Evolutionary conservation across 2,329 filamentous ascomycete genomes (phyloP).

Genomic region (Colletotrichum chlorophyti): DNA sequence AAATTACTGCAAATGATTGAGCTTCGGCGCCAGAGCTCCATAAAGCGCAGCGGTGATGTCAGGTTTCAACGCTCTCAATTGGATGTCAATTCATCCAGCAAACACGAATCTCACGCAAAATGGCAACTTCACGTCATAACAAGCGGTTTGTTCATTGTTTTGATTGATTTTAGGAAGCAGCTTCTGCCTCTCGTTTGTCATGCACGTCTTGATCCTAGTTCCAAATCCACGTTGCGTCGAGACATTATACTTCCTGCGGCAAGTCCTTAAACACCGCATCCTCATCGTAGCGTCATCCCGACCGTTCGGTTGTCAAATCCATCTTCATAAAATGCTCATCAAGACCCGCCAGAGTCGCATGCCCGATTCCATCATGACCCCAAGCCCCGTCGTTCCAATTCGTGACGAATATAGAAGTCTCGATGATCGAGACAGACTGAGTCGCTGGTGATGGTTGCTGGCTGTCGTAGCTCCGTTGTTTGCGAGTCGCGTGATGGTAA

Average conservation of each 20-base stretch:
- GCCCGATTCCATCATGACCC: conserved; percentile 21
- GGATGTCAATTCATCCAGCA: too few relatives aligned
- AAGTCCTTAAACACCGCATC: conserved; percentile 24
- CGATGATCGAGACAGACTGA: conserved; percentile 22
- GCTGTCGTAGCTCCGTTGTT: conserved; percentile 1
- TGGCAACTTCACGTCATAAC: too few relatives aligned
- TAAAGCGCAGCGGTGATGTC: too few relatives aligned
- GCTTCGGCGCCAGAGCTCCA: neutral
- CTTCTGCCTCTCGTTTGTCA: conserved; percentile 23
- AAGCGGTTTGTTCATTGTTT: conserved; percentile 15
- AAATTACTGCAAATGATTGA: neutral
- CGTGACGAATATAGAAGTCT: conserved; percentile 33
- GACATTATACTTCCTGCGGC: conserved; percentile 22
- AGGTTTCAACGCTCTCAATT: too few relatives aligned
- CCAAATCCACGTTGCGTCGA: conserved; percentile 23
- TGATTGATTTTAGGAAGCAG: conserved; percentile 21
- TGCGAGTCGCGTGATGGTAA: conserved; percentile 17
- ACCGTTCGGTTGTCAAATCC: conserved; percentile 22
- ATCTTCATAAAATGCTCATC: conserved; percentile 24
- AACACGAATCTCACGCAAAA: too few relatives aligned
- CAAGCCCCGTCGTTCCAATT: conserved; percentile 26
- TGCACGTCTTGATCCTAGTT: conserved; percentile 22
- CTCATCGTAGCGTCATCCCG: conserved; percentile 27
- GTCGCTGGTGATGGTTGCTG: conserved; percentile 22
- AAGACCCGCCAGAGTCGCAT: conserved; percentile 3